Base-by-base conservation (phyloP, 2,329 filamentous ascomycete species). In the Microsporum ferrugineum region DNA sequence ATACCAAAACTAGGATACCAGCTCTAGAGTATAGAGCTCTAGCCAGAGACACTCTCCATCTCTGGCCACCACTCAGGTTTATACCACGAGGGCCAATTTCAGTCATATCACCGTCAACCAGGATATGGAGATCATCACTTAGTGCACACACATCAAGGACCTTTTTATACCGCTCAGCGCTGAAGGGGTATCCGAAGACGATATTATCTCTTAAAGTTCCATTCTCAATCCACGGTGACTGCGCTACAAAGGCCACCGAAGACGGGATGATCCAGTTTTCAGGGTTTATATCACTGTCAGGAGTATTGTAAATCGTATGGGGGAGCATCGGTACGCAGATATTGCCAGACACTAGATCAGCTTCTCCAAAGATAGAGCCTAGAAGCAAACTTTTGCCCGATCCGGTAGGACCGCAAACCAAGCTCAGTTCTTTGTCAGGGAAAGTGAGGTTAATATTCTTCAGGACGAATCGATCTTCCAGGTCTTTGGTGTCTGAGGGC, bases 191-290 rank as follows among this genome's bases (percentile, higher is more conserved):
- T 3, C 80, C 82, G 70, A 87, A 87, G 0, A 87, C 73, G 33
- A 88, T 87, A 63, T 87, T 88, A 47, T 88, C 84, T 31, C 84
- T 79, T 31, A 88, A 85, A 62, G 79, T 86, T 84, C 86, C 87
- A 63, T 82, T 87, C 66, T 87, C 84, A 0, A 88, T 74, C 85
- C 85, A 88, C 1, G 85, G 83, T 3, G 80, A 84, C 64, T 87
- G 85, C 1, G 82, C 45, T 10, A 60, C 58, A 56, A 45, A 60
- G 12, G 58, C 58, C 10, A 60, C 14, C 23, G 36, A 38, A 2
- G 45, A 53, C 10, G 36, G 29, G 7, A 60, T 55, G 6, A 60
- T 53, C 58, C 58, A 60, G 23, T 38, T 39, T 7, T 60, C 47
- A 12, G 45, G 31, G 10, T 7, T 27, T 27, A 57, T 43, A 17